Percentiles rank a stretch among this genome's conserved stretches.
phyloP scores from a whole-genome alignment of 805 yeast species.

The Hanseniaspora osmophila region DNA sequence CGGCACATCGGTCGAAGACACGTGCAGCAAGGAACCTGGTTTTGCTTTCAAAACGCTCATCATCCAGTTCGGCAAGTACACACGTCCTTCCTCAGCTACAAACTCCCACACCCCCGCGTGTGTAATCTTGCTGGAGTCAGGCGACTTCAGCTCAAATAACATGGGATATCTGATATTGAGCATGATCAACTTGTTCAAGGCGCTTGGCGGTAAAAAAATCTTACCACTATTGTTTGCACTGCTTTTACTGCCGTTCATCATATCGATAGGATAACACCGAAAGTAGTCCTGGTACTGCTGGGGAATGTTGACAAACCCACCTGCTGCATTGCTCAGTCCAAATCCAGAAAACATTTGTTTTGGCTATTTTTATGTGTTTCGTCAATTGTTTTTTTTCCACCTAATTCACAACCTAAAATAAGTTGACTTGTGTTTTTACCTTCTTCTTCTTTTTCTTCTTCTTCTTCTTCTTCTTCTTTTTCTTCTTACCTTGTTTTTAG shows the following conservation, averaged over 20 bases:
- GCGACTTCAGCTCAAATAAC: slow-evolving; percentile 72
- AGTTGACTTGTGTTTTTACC: neutral
- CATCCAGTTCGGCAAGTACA: slow-evolving; percentile 94
- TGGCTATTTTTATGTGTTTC: neutral
- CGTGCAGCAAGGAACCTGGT: slow-evolving; percentile 71
- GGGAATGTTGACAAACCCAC: slow-evolving; percentile 21
- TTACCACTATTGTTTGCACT: slow-evolving; percentile 72
- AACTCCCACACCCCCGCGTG: slow-evolving; percentile 94
- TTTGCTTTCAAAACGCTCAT: slow-evolving; percentile 56
- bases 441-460: neutral
- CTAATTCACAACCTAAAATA: too few species aligned
- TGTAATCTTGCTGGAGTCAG: slow-evolving; percentile 43
- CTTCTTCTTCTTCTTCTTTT: neutral
- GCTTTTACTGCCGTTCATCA: slow-evolving; percentile 38
- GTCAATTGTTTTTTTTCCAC: neutral
- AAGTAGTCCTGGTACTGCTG: slow-evolving; percentile 68
- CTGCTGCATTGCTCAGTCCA: slow-evolving; percentile 13
- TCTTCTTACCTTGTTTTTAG: too few species aligned
- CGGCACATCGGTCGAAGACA: slow-evolving; percentile 67
- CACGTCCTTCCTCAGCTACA: slow-evolving; percentile 94
- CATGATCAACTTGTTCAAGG: slow-evolving; percentile 77
- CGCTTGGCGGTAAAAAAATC: slow-evolving; percentile 86
- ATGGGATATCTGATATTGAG: slow-evolving; percentile 89
- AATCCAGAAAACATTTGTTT: slow-evolving; percentile 26
- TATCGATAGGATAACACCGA: slow-evolving; percentile 80